These are phyloP conservation scores for Lactarius indigo DNA, from an alignment of 768 basidiomycete species.

Conservation along the genomic window DNA sequence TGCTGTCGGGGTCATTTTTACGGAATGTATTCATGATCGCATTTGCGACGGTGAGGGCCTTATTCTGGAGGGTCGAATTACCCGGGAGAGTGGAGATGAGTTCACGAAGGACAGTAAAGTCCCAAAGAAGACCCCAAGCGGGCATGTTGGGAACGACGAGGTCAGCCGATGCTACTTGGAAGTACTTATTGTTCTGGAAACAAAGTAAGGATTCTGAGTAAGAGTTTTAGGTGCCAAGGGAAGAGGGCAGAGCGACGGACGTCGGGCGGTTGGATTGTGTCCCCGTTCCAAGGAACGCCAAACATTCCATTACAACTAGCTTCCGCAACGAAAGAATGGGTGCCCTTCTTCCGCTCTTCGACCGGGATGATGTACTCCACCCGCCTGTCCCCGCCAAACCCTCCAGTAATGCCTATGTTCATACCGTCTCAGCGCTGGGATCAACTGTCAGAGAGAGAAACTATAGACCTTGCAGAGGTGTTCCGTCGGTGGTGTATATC, in stretches of 20 bases:
- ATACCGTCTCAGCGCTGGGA: not conserved
- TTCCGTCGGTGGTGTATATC: constrained; percentile 65
- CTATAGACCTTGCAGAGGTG: constrained; percentile 30
- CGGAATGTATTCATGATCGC: constrained; percentile 90
- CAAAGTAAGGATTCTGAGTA: not conserved
- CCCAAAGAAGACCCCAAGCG: constrained; percentile 83
- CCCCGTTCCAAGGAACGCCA: constrained; percentile 77
- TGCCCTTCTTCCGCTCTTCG: constrained; percentile 55
- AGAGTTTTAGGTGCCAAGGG: too few species aligned
- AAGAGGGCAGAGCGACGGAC: constrained; percentile 39
- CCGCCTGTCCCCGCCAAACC: constrained; percentile 77
- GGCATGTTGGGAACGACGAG: constrained; percentile 92
- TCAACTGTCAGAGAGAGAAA: not conserved
- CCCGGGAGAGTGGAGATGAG: constrained; percentile 72
- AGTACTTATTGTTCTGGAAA: constrained; percentile 65
- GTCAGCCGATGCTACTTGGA: constrained; percentile 75
- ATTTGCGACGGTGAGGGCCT: constrained; percentile 69
- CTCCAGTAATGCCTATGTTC: constrained; percentile 82
- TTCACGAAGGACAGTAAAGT: constrained; percentile 77
- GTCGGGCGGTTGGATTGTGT: constrained; percentile 83
- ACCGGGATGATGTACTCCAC: constrained; percentile 91
- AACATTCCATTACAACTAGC: constrained; percentile 96
- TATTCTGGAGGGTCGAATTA: constrained; percentile 78
- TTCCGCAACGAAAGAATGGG: constrained; percentile 66
- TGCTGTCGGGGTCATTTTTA: constrained; percentile 51